Evolutionary conservation across 257 asterid species (phyloP), one percentile per base, ranked within the genome.

Genomic region (Petunia axillaris): DNA sequence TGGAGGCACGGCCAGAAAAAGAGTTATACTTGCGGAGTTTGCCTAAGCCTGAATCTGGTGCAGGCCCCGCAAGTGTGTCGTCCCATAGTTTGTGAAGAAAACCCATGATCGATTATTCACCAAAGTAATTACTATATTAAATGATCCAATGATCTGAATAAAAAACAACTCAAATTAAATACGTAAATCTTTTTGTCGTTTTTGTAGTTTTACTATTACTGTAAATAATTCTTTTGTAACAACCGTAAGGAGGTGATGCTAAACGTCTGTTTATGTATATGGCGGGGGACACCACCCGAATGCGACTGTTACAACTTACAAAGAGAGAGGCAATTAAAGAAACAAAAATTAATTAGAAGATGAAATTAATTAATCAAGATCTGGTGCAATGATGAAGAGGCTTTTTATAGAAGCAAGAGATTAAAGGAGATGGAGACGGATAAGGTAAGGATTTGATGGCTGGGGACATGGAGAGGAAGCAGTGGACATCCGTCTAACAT

Each of bases 1-100:
- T 66, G 2, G 80, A 77, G 53, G 83, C 4, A 16, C 87, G 67
- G 54, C 39, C 85, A 3, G 90, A 70, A 78, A 93, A 87, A 8
- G 98, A 88, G 76, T 89, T 89, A 71, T 86, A 87, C 80, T 93
- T 93, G 4, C 96, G 90, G 53, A 93, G 93, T 79, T 88, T 91
- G 1, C 96, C 93, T 2, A 93, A 88, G 52, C 98, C 97, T 13
- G 88, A 79, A 6, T 91, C 95, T 8, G 98, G 97, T 2, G 94
- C 67, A 2, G 98, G 97, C 1, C 97, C 97, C 76, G 98, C 98
- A 0, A 93, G 83, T 62, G 96, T 93, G 13, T 93, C 98, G 77
- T 93, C 98, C 98, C 97, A 93, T 7, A 91, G 87, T 82, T 89
- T 90, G 88, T 93, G 89, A 83, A 93, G 92, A 82, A 93, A 91